Conservation (phyloP, 805 yeast genomes). For the Hanseniaspora opuntiae region DNA sequence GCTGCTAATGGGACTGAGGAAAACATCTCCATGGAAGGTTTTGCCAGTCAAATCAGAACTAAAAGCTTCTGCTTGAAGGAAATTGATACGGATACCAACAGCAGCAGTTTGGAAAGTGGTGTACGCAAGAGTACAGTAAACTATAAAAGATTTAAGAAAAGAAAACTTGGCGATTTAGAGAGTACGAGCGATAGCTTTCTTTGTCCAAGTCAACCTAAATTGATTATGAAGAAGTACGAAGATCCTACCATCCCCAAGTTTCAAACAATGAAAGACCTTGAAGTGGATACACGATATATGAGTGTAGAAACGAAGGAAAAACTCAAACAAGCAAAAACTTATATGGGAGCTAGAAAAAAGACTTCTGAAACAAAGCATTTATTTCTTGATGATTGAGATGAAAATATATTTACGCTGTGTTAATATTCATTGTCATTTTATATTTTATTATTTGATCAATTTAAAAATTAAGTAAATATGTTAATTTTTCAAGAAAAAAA, state of each 20-base stretch:
- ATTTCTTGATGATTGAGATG: not conserved
- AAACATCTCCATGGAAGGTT: not conserved
- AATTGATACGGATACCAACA: not conserved
- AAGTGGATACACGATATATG: not conserved
- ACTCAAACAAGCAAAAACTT: not conserved
- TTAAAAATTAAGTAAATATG: no score
- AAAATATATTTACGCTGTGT: not conserved
- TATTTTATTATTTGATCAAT: no score
- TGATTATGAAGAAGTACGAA: slow-evolving; percentile 1
- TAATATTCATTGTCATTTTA: not conserved
- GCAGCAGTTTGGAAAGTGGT: not conserved
- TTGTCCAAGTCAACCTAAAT: not conserved
- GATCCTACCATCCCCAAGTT: slow-evolving; percentile 1
- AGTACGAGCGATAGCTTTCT: not conserved
- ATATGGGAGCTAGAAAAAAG: not conserved
- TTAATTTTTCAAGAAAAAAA: not conserved
- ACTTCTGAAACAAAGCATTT: not conserved
- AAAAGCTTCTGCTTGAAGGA: not conserved
- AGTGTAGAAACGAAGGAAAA: not conserved
- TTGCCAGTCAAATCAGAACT: not conserved
- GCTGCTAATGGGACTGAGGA: not conserved
- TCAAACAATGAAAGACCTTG: not conserved
- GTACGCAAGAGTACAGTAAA: not conserved
- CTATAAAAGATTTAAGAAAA: not conserved
- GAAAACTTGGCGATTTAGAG: not conserved